These are phyloP conservation scores for Bolboschoenus planiculmis DNA, from an alignment of 176 grass and related monocot genomes.

Conservation along the genomic window DNA sequence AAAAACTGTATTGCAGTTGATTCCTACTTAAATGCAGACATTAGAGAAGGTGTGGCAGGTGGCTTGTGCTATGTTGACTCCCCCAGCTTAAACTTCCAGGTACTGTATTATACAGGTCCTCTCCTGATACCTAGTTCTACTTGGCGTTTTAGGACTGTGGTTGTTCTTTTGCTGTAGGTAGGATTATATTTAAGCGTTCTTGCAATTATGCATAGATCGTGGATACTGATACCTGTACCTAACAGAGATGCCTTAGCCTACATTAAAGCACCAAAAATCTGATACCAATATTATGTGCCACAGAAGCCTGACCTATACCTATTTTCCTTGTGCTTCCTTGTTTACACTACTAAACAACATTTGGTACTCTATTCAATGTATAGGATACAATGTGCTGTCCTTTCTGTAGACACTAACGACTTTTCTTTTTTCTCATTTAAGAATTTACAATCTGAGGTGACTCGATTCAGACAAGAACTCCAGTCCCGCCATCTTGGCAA, in stretches of 20 bases:
- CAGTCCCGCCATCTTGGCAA: slow-evolving; percentile 44
- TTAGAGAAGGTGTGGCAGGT: slow-evolving; percentile 50
- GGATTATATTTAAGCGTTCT: neutral
- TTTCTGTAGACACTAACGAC: neutral
- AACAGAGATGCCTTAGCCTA: neutral
- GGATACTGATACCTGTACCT: neutral
- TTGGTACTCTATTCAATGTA: neutral
- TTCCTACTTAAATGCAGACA: slow-evolving; percentile 44
- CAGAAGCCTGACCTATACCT: neutral
- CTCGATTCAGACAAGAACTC: slow-evolving; percentile 70
- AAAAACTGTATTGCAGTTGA: slow-evolving; percentile 48
- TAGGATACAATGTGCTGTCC: neutral
- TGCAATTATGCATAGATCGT: neutral
- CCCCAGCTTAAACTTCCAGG: slow-evolving; percentile 64
- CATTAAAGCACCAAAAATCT: neutral
- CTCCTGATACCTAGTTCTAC: neutral
- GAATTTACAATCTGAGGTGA: slow-evolving; percentile 56
- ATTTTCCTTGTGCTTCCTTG: neutral
- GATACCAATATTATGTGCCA: neutral
- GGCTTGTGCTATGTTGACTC: slow-evolving; percentile 85
- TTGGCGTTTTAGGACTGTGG: neutral
- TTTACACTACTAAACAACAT: neutral
- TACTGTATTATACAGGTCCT: slow-evolving; percentile 12
- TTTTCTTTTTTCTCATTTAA: slow-evolving; percentile 25
- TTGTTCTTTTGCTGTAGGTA: neutral